Base-by-base conservation (phyloP, 768 basidiomycete species). In the Rhizopogon vesiculosus region DNA sequence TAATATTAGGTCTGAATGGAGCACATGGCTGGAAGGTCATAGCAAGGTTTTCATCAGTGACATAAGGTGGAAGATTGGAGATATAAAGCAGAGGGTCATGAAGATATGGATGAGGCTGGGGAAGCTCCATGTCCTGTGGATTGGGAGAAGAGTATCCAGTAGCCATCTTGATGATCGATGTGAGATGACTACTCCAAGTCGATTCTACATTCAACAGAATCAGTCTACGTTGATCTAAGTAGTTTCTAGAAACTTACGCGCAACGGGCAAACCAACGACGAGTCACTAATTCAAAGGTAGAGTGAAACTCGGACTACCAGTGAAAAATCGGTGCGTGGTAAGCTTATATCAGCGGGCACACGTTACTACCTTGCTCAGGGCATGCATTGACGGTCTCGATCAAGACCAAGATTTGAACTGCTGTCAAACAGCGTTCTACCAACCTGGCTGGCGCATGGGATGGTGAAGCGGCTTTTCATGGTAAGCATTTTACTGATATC, bases 31-130 rank as follows among this genome's bases (percentile, higher is more conserved):
- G 79, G 62, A 93, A 85, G 2, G 88, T 84, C 59, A 80, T 62
- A 2, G 91, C 91, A 22, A 93, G 77, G 62, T 84, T 85, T 65
- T 89, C 85, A 70, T 93, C 91, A 52, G 83, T 75, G 51, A 91
- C 80, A 71, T 80, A 83, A 38, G 84, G 72, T 5, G 92, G 87
- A 42, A 93, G 71, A 69, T 84, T 86, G 22, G 91, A 83, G 70
- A 93, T 85, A 74, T 91, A 87, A 45, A 93, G 76, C 57, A 89
- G 66, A 18, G 91, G 89, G 65, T 93, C 89, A 66, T 88, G 87
- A 61, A 93, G 82, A 73, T 90, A 92, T 33, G 91, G 91, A 65
- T 93, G 91, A 53, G 81, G 80, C 53, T 71, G 69, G 58, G 66
- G 68, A 45, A 58, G 61, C 51, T 69, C 69, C 43, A 51, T 57